Conservation (phyloP, 805 yeast genomes). For the Schwanniomyces pseudopolymorphus region DNA sequence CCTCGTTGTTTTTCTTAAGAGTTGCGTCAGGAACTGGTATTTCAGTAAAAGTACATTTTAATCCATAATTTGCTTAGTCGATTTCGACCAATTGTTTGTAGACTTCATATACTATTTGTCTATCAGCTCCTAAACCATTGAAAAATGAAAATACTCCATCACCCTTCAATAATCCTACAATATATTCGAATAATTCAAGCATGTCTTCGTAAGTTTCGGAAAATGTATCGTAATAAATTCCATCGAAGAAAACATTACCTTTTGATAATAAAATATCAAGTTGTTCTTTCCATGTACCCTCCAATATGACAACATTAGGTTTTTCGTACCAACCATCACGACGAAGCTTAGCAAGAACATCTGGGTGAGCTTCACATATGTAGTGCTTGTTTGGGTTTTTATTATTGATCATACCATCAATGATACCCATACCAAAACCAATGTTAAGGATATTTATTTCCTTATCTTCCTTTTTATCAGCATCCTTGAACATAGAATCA, state of each 20-base stretch:
- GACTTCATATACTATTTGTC: slow-evolving; percentile 55
- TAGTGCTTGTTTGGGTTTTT: slow-evolving; percentile 68
- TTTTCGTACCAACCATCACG: slow-evolving; percentile 82
- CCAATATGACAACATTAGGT: slow-evolving; percentile 67
- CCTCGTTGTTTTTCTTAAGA: slow-evolving; percentile 16
- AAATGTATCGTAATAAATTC: slow-evolving; percentile 91
- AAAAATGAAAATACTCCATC: slow-evolving; percentile 86
- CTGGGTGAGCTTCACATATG: slow-evolving; percentile 94
- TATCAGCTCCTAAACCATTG: slow-evolving; percentile 66
- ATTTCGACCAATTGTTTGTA: slow-evolving; percentile 78
- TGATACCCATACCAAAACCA: slow-evolving; percentile 97
- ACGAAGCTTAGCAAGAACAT: slow-evolving; percentile 67
- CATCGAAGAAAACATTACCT: slow-evolving; percentile 75
- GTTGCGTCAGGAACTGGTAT: slow-evolving; percentile 46
- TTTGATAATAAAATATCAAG: slow-evolving; percentile 61
- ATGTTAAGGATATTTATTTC: slow-evolving; percentile 67
- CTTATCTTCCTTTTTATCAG: slow-evolving; percentile 28
- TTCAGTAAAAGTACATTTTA: slow-evolving; percentile 56
- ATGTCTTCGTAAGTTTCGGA: slow-evolving; percentile 89
- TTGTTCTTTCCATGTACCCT: slow-evolving; percentile 92
- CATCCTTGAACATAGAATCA: slow-evolving; percentile 59
- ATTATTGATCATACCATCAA: slow-evolving; percentile 72
- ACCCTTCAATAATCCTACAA: slow-evolving; percentile 81
- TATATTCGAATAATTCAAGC: slow-evolving; percentile 77
- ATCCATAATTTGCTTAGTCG: slow-evolving; percentile 78